Evolutionary conservation across 768 basidiomycete genomes (phyloP).

Genomic region (Boletus subcaerulescens): DNA sequence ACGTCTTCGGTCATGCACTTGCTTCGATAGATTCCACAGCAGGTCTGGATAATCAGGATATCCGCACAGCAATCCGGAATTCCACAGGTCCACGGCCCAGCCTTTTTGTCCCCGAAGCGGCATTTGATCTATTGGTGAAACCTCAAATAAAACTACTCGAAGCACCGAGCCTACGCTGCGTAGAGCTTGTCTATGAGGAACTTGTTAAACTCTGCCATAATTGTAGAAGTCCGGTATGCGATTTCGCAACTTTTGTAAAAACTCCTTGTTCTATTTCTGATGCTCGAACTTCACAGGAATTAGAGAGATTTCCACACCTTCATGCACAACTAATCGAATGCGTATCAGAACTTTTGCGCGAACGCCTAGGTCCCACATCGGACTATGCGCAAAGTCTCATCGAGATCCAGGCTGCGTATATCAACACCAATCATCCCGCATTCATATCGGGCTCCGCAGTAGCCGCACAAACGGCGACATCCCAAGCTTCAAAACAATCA

Average conservation of each 20-base stretch:
- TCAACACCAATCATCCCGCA: slow-evolving; percentile 98
- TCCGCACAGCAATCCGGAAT: slow-evolving; percentile 96
- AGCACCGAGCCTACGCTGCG: slow-evolving; percentile 90
- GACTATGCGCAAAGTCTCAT: slow-evolving; percentile 97
- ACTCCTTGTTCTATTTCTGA: slow-evolving; percentile 11
- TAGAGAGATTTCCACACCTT: slow-evolving; percentile 91
- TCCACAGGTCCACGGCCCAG: slow-evolving; percentile 96
- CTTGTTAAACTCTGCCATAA: slow-evolving; percentile 99
- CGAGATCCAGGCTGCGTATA: slow-evolving; percentile 96
- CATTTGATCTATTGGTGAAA: slow-evolving; percentile 95
- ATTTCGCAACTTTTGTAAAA: background rate
- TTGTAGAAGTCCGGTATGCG: slow-evolving; percentile 82
- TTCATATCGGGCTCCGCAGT: slow-evolving; percentile 80
- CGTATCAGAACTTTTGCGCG: slow-evolving; percentile 93
- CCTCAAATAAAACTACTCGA: slow-evolving; percentile 97
- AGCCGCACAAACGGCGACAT: slow-evolving; percentile 48
- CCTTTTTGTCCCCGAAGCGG: slow-evolving; percentile 94
- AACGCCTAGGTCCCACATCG: slow-evolving; percentile 93
- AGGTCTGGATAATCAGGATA: slow-evolving; percentile 91
- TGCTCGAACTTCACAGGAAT: slow-evolving; percentile 53
- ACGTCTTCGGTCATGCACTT: slow-evolving; percentile 92
- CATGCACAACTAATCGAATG: slow-evolving; percentile 94
- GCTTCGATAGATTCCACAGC: slow-evolving; percentile 86
- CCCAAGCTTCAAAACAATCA: slow-evolving; percentile 41
- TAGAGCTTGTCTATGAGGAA: slow-evolving; percentile 98